Conservation (phyloP, 2,329 filamentous ascomycete species). For the Calonectria naviculata region DNA sequence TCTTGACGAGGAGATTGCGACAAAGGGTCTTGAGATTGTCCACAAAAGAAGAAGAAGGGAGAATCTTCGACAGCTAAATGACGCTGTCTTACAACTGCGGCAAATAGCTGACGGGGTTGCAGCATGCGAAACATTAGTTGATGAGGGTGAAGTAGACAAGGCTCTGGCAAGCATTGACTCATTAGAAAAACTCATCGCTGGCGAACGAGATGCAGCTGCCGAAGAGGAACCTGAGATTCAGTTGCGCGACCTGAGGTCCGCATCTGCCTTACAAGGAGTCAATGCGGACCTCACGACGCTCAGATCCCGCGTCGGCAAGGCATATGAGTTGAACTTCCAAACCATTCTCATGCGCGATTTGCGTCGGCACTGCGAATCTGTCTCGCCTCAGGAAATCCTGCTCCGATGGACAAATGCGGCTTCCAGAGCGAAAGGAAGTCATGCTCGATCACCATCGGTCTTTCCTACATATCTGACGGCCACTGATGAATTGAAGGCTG, state of each 20-base stretch:
- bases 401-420: conserved; percentile 87
- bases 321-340: conserved; percentile 85
- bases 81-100: conserved; percentile 85
- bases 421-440: conserved; percentile 75
- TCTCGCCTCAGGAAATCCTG: conserved; percentile 79
- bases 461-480: conserved; percentile 84
- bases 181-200: conserved; percentile 83
- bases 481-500: conserved; percentile 75
- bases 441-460: conserved; percentile 73
- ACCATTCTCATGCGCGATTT: conserved; percentile 83
- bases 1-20: conserved; percentile 88
- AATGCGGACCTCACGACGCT: conserved; percentile 81
- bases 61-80: conserved; percentile 84
- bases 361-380: conserved; percentile 79
- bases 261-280: conserved; percentile 84
- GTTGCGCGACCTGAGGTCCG: conserved; percentile 77
- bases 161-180: conserved; percentile 82
- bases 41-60: conserved; percentile 84
- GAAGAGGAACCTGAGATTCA: conserved; percentile 46
- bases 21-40: conserved; percentile 86
- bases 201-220: conserved; percentile 63
- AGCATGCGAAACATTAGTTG: conserved; percentile 83
- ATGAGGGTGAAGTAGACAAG: conserved; percentile 83
- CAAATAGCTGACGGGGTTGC: conserved; percentile 81
- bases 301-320: conserved; percentile 84